Conservation (phyloP, 2,329 filamentous ascomycete species). For the Cladosporium halotolerans region DNA sequence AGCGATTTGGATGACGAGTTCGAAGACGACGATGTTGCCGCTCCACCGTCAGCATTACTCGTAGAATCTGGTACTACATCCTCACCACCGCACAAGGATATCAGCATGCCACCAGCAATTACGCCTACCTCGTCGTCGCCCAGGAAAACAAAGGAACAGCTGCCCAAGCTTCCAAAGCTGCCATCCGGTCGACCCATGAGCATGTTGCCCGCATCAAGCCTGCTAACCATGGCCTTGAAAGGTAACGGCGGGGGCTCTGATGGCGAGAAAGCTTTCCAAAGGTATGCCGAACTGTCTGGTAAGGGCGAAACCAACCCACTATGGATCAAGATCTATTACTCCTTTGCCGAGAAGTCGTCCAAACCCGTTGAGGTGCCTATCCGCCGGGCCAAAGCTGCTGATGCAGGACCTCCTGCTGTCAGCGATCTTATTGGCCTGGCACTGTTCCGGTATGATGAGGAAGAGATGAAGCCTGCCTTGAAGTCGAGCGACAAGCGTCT, state of each 20-base stretch:
- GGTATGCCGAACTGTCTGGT: conserved; percentile 69
- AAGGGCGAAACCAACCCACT: conserved; percentile 73
- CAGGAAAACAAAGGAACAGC: conserved; percentile 53
- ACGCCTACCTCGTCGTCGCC: conserved; percentile 49
- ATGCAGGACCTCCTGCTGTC: conserved; percentile 60
- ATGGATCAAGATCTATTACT: conserved; percentile 69
- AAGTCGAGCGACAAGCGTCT: conserved; percentile 63
- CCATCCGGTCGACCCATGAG: conserved; percentile 69
- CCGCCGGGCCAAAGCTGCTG: conserved; percentile 61
- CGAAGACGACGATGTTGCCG: conserved; percentile 45
- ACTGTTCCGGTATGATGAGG: conserved; percentile 71
- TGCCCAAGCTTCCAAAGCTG: conserved; percentile 56
- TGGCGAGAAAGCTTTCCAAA: conserved; percentile 64
- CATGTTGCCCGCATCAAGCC: conserved; percentile 61
- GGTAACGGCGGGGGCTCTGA: conserved; percentile 11
- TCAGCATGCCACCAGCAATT: conserved; percentile 36
- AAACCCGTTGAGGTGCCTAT: conserved; percentile 68
- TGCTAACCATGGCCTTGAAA: conserved; percentile 64
- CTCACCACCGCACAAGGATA: conserved; percentile 32
- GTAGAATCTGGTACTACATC: conserved; percentile 52
- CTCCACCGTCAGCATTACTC: conserved; percentile 61
- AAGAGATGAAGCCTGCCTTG: conserved; percentile 64
- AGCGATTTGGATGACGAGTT: conserved; percentile 51
- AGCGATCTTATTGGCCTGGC: conserved; percentile 76
- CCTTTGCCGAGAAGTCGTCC: conserved; percentile 59